Evolutionary conservation across 768 basidiomycete species (phyloP).

Genomic region (Boletus pseudopeckii): DNA sequence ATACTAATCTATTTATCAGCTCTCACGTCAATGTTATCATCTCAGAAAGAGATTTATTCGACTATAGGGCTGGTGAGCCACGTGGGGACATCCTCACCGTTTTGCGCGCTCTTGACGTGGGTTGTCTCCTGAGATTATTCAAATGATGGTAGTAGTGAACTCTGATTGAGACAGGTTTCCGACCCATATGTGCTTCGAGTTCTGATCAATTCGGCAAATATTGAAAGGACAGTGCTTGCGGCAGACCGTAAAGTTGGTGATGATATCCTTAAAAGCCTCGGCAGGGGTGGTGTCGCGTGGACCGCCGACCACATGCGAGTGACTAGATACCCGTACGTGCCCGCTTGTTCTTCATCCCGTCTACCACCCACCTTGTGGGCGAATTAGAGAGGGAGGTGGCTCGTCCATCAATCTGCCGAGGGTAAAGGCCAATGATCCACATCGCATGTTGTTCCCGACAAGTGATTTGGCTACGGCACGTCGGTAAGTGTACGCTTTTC

Average conservation of each 20-base stretch:
- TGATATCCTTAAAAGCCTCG: constrained; percentile 39
- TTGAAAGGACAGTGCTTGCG: constrained; percentile 73
- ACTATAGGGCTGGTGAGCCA: constrained; percentile 74
- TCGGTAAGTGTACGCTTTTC: constrained; percentile 34
- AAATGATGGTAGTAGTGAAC: neutral
- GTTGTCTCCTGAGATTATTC: constrained; percentile 12
- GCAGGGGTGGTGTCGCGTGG: constrained; percentile 57
- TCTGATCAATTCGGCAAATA: constrained; percentile 67
- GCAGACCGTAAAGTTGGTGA: constrained; percentile 63
- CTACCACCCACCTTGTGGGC: neutral
- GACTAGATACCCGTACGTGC: constrained; percentile 58
- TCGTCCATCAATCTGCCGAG: constrained; percentile 41
- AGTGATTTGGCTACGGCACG: constrained; percentile 48
- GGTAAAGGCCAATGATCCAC: constrained; percentile 33
- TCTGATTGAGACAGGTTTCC: constrained; percentile 50
- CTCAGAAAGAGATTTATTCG: constrained; percentile 73
- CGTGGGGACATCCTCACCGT: constrained; percentile 62
- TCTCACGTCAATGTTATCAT: constrained; percentile 53
- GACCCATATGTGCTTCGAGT: constrained; percentile 75
- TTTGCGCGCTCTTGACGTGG: constrained; percentile 76
- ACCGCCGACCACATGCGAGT: constrained; percentile 61
- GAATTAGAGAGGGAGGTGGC: constrained; percentile 64
- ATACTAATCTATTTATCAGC: constrained; percentile 35
- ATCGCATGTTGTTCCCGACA: constrained; percentile 51
- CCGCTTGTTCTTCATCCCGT: neutral